Evolutionary conservation across 371 early-diverging fungal genomes (phyloP).

Genomic region (Mucor saturninus): DNA sequence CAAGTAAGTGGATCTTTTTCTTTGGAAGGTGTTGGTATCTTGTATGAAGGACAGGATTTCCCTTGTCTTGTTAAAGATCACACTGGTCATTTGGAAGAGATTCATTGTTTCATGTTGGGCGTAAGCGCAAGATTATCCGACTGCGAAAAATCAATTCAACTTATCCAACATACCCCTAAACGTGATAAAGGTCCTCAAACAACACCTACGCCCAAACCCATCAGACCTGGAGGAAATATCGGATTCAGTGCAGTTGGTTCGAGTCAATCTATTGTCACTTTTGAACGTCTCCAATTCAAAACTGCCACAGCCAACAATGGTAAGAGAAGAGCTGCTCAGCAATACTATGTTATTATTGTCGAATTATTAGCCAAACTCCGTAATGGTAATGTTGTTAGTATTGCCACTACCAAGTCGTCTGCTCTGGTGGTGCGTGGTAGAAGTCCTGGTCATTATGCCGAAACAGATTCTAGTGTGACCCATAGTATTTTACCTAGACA

Average conservation of each 20-base stretch:
- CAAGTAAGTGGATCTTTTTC: constrained; percentile 79
- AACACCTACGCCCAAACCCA: constrained; percentile 64
- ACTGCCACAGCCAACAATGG: constrained; percentile 92
- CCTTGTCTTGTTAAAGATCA: constrained; percentile 61
- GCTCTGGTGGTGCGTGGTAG: constrained; percentile 89
- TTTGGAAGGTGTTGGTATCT: constrained; percentile 50
- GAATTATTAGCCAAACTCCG: constrained; percentile 66
- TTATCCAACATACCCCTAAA: constrained; percentile 92
- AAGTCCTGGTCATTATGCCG: constrained; percentile 88
- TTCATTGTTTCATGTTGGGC: constrained; percentile 67
- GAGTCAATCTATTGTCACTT: constrained; percentile 63
- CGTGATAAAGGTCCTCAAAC: constrained; percentile 90
- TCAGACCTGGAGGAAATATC: constrained; percentile 62
- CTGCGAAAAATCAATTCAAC: constrained; percentile 68
- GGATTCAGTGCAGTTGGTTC: constrained; percentile 46
- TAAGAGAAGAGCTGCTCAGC: constrained; percentile 84
- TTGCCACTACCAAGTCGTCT: constrained; percentile 74
- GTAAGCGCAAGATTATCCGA: constrained; percentile 64
- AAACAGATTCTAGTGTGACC: constrained; percentile 44
- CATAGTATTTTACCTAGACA: constrained; percentile 52
- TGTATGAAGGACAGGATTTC: constrained; percentile 53
- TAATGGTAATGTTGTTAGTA: constrained; percentile 48
- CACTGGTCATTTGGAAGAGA: constrained; percentile 31
- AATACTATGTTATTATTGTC: constrained; percentile 78
- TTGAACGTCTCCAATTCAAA: constrained; percentile 94